Base-by-base conservation (phyloP, 2,329 filamentous ascomycete genomes). In the Apiospora sp. region DNA sequence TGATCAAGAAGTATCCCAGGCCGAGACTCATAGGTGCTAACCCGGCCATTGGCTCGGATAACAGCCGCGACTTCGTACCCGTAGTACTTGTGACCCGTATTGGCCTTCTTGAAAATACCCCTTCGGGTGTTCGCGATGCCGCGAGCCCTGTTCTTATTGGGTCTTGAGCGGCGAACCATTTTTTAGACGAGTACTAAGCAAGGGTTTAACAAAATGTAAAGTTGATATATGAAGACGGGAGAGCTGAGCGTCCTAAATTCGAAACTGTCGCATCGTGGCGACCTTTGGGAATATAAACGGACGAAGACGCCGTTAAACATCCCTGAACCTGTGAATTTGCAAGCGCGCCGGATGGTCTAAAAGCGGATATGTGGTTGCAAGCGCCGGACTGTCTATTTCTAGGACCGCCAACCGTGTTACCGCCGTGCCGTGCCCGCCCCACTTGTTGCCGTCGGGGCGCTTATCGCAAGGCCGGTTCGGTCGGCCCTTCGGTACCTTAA, bases 371-470 rank as follows among this genome's bases (percentile, higher is more conserved):
- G n/a, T 27, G n/a, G n/a, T 51, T n/a, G n/a, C n/a, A 51, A 51
- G 49, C 49, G 49, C 49, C 49, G 49, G n/a, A 51, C n/a, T 51
- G n/a, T 51, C n/a, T 51, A 51, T 51, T 51, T 51, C n/a, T 51
- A 27, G n/a, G 49, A 51, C 49, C n/a, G 49, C n/a, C n/a, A 51
- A 51, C 8, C 10, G n/a, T 51, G 49, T 51, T 51, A 27, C 49
- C 49, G 22, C 49, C 49, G 49, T 51, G 49, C n/a, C 49, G 49
- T 51, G 49, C n/a, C n/a, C 49, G 49, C 49, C 49, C 49, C 49
- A 51, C n/a, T 51, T 51, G n/a, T 51, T 51, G 8, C n/a, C 49
- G 49, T 51, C 49, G n/a, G 49, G 49, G 49, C 49, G 49, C 49
- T 51, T 51, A 51, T 24, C 49, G n/a, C 13, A 48, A 51, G n/a